Evolutionary conservation across 345 rosid genomes (phyloP), one percentile per base, ranked within the genome.

Genomic region (Adansonia digitata): DNA sequence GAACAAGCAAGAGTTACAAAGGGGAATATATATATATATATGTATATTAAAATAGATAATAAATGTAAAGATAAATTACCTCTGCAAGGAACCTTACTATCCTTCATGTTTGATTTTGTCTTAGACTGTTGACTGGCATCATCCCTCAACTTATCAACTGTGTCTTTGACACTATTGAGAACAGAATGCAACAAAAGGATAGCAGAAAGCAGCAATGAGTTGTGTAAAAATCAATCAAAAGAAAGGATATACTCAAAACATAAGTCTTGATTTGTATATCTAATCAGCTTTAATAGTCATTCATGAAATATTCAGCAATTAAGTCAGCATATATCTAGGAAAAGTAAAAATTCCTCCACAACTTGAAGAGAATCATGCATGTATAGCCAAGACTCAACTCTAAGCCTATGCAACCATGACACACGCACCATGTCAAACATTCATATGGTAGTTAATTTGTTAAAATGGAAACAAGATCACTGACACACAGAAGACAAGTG

Each of bases 31-130:
- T 31, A 31, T 31, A 31, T 31, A 53, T 22, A 46, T 2, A 6
- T 45, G 0, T 12, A 31, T 24, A 7, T 0, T 5, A 13, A 12
- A 18, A 63, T n/a, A 29, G 37, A 57, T 42, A 14, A 6, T 34
- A 59, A 75, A 48, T 62, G 22, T 29, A 74, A 40, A 75, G 22
- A 52, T 7, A 72, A 20, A 73, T 81, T 83, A 88, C 94, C 92
- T 56, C 78, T 80, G 31, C 81, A 57, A 49, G 56, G 69, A 51
- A 81, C 52, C 73, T 78, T 82, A 53, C 72, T 51, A 12, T 17
- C 79, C 72, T 79, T 83, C 78, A 71, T 80, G 73, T 79, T 80
- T 31, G 73, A 60, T 69, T 70, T 73, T 49, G 65, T 31, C 75
- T 80, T 78, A 22, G 62, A 79, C 80, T 60, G 72, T 73, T 63